Percentiles rank a stretch among this genome's conserved stretches.
These are phyloP conservation scores for Penicillium expansum DNA, from an alignment of 2,329 filamentous ascomycete species.

Conservation along the genomic window DNA sequence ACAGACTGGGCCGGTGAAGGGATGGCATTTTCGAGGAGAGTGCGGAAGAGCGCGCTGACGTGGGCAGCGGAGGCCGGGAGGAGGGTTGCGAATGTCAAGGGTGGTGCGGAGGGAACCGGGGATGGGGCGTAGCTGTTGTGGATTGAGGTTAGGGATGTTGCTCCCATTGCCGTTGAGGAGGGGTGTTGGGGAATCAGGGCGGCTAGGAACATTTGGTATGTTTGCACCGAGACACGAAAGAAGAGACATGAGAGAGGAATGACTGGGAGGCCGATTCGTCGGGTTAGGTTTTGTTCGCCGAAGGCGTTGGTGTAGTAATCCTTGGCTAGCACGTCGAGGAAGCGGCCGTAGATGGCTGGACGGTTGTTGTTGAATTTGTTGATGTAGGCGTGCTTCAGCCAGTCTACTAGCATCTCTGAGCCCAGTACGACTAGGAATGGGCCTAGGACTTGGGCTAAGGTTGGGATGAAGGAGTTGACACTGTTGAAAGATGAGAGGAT, in stretches of 20 bases:
- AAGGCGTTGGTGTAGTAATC: slow-evolving; percentile 99
- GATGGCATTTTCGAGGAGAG: slow-evolving; percentile 42
- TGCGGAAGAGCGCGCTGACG: slow-evolving; percentile 39
- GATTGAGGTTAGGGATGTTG: slow-evolving; percentile 44
- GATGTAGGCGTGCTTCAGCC: slow-evolving; percentile 96
- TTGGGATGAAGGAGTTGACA: slow-evolving; percentile 44
- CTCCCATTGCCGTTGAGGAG: slow-evolving; percentile 34
- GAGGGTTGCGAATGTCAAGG: slow-evolving; percentile 58
- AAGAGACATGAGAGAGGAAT: slow-evolving; percentile 92
- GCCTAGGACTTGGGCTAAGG: slow-evolving; percentile 74
- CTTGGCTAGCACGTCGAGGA: slow-evolving; percentile 90
- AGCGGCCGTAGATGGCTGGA: slow-evolving; percentile 81
- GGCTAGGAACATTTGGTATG: slow-evolving; percentile 96
- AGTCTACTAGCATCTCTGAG: slow-evolving; percentile 95
- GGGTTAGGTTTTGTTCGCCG: slow-evolving; percentile 81
- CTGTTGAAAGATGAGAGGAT: slow-evolving; percentile 44
- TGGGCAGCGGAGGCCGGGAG: slow-evolving; percentile 54
- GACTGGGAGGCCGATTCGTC: slow-evolving; percentile 83
- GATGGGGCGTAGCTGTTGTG: slow-evolving; percentile 54
- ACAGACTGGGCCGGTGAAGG: slow-evolving; percentile 43
- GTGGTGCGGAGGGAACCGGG: slow-evolving; percentile 63
- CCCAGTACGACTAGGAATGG: slow-evolving; percentile 93
- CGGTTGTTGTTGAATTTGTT: slow-evolving; percentile 98
- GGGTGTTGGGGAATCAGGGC: slow-evolving; percentile 77
- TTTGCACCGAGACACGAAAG: slow-evolving; percentile 89